Conservation (phyloP, 805 yeast genomes). For the Lachancea nothofagi region DNA sequence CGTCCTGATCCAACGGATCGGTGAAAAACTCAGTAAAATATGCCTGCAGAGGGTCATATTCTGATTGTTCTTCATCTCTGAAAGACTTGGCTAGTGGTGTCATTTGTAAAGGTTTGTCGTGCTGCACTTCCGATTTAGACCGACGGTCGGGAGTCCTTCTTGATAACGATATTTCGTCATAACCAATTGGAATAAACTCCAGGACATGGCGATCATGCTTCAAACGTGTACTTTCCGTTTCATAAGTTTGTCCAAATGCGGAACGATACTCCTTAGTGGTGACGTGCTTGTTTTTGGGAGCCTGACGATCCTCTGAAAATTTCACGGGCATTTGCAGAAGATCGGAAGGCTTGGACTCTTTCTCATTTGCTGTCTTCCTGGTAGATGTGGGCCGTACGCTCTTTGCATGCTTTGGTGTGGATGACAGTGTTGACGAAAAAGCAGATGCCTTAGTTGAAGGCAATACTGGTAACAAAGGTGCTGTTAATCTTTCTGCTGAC, state of each 20-base stretch:
- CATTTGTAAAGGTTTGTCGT: slow-evolving; percentile 1
- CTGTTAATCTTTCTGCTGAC: too few species aligned
- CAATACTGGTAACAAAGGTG: too few species aligned
- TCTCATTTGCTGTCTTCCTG: too few species aligned
- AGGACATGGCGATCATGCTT: slow-evolving; percentile 8
- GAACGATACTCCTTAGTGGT: not conserved
- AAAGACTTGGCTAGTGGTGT: slow-evolving; percentile 9
- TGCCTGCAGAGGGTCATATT: slow-evolving; percentile 16
- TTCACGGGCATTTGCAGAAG: too few species aligned
- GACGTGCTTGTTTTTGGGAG: too few species aligned
- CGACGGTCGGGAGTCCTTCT: slow-evolving; percentile 8
- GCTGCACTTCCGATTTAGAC: not conserved
- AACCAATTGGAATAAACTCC: slow-evolving; percentile 23
- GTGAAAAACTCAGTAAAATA: slow-evolving; percentile 11
- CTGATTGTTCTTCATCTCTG: slow-evolving; percentile 6
- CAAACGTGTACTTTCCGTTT: slow-evolving; percentile 3
- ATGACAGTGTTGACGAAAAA: too few species aligned
- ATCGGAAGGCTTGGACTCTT: too few species aligned
- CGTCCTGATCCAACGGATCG: slow-evolving; percentile 6
- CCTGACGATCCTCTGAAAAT: too few species aligned
- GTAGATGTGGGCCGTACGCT: too few species aligned
- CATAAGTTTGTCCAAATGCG: not conserved
- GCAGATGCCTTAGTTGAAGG: too few species aligned
- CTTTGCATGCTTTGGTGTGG: too few species aligned
- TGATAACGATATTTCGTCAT: slow-evolving; percentile 14